Base-by-base conservation (phyloP, 1,139 yeast species). In the Magnusiomyces suaveolens region DNA sequence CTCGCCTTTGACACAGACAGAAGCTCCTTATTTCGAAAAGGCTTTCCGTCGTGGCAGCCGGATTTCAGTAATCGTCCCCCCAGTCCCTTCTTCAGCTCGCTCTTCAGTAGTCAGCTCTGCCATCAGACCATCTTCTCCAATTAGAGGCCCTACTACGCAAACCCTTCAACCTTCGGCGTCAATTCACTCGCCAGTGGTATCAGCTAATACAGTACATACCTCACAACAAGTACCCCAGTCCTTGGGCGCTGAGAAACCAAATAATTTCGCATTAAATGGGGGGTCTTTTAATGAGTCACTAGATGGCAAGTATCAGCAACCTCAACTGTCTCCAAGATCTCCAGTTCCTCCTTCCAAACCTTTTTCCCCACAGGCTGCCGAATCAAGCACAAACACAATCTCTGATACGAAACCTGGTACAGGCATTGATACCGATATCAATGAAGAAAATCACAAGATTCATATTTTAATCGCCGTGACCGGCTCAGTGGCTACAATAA, bases 401-500 rank as follows among this genome's bases (percentile, higher is more conserved):
- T n/a, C n/a, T n/a, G n/a, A n/a, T n/a, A n/a, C n/a, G n/a, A n/a
- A n/a, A n/a, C n/a, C n/a, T n/a, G n/a, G n/a, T n/a, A n/a, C n/a
- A n/a, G n/a, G n/a, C n/a, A n/a, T 36, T 14, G 41, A 36, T 10
- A 3, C 41, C 18, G 18, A 36, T 36, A 16, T 18, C 18, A 36
- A 36, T 10, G 54, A 50, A 43, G 60, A 59, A 21, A 54, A 54
- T 38, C 59, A 83, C 43, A 89, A 89, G 65, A 76, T 87, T 56
- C 97, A 92, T 69, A 83, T 92, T 46, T 74, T 92, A 55, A 74
- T 92, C 47, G 97, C 95, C 21, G 95, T 95, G 39, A 88, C 97
- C 1, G 99, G 98, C 0, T 86, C 96, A 0, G 97, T 92, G 3
- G 98, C 98, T 3, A 87, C 97, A 1, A 88, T 90, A 57, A 92